Evolutionary conservation across 1,139 yeast species (phyloP).

Genomic region (Suhomyces kunorum): DNA sequence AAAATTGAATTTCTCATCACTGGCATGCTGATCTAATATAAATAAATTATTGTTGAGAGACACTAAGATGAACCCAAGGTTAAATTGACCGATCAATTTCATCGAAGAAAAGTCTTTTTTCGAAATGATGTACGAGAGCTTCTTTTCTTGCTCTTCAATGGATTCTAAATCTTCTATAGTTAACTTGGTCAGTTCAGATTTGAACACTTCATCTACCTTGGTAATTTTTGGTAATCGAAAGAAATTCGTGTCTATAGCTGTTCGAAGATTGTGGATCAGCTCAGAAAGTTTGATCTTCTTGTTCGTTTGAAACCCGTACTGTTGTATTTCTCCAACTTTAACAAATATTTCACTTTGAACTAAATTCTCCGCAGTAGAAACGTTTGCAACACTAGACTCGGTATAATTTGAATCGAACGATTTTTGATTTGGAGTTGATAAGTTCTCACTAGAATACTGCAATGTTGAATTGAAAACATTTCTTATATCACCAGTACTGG

Average conservation of each 20-base stretch:
- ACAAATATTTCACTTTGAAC: background rate
- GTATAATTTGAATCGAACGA: too few relatives aligned
- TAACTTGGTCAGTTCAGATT: too few relatives aligned
- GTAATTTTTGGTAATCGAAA: background rate
- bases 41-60: constrained; percentile 58
- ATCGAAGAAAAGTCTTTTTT: constrained; percentile 68
- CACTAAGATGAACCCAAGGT: constrained; percentile 84
- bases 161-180: constrained; percentile 23
- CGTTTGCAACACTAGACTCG: too few relatives aligned
- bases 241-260: background rate
- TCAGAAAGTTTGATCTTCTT: constrained; percentile 3
- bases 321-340: background rate
- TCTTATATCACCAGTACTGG: too few relatives aligned
- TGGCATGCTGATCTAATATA: constrained; percentile 95
- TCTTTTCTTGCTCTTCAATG: constrained; percentile 52
- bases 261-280: constrained; percentile 13
- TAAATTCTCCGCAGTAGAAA: background rate
- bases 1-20: constrained; percentile 91
- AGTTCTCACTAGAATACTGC: too few relatives aligned
- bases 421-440: too few relatives aligned
- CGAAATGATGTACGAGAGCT: constrained; percentile 53
- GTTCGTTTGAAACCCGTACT: background rate
- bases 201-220: background rate
- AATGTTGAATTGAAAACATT: too few relatives aligned
- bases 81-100: constrained; percentile 89